Percentiles rank a stretch among this genome's conserved stretches.
Evolutionary conservation across 2,329 filamentous ascomycete genomes (phyloP).

Genomic region (Leptoxyphium fumago): DNA sequence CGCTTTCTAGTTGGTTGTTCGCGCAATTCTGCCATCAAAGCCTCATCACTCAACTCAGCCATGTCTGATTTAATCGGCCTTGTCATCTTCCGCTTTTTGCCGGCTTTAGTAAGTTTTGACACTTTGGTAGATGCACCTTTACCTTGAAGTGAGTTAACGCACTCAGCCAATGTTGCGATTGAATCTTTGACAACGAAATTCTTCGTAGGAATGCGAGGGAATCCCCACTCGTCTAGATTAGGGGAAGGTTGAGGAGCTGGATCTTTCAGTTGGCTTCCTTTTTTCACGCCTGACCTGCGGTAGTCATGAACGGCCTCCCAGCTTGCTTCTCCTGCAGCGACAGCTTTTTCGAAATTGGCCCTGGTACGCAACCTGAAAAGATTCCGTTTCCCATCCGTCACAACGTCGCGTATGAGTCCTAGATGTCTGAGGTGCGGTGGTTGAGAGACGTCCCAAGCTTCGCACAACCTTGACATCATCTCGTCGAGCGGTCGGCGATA

Average conservation of each 20-base stretch:
- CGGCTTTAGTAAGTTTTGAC: background rate
- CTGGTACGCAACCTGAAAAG: constrained; percentile 43
- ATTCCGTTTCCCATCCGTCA: constrained; percentile 30
- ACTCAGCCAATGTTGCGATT: constrained; percentile 28
- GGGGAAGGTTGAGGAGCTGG: constrained; percentile 19
- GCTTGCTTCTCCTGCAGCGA: constrained; percentile 32
- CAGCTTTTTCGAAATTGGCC: constrained; percentile 37
- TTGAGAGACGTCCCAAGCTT: constrained; percentile 44
- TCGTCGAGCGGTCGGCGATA: constrained; percentile 42
- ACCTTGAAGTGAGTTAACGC: constrained; percentile 4
- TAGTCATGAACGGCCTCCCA: constrained; percentile 39
- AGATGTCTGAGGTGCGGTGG: constrained; percentile 42
- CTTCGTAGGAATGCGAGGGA: constrained; percentile 22
- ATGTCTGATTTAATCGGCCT: background rate
- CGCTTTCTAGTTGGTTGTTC: background rate
- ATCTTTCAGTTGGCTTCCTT: constrained; percentile 10
- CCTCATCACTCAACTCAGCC: background rate
- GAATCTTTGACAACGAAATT: constrained; percentile 26
- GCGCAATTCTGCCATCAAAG: background rate
- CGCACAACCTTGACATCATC: constrained; percentile 36
- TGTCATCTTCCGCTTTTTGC: background rate
- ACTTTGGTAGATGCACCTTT: background rate
- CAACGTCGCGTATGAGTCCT: constrained; percentile 40
- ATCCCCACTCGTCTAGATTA: constrained; percentile 33
- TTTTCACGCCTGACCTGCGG: constrained; percentile 17